These are phyloP conservation scores for Rhodotorula sp. DNA, from an alignment of 1,284 basidiomycete species.

Conservation along the genomic window DNA sequence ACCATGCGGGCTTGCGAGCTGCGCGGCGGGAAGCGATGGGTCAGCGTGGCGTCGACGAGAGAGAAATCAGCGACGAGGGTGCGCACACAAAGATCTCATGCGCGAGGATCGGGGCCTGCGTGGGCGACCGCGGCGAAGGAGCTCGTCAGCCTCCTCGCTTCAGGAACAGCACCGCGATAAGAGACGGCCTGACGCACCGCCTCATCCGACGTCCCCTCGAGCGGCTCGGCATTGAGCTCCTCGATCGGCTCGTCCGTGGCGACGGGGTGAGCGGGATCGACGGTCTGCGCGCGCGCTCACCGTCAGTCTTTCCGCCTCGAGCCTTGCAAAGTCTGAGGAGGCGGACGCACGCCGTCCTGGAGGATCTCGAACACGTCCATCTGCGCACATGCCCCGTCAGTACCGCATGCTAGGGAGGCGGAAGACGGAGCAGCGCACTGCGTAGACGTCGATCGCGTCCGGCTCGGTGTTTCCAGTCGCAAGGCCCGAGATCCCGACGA, in stretches of 20 bases:
- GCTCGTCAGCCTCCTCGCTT: background rate
- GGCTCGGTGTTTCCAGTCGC: constrained; percentile 47
- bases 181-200: constrained; percentile 12
- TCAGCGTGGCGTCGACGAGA: too few relatives aligned
- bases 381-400: background rate
- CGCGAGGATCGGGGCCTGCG: constrained; percentile 28
- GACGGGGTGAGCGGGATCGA: background rate
- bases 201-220: constrained; percentile 40
- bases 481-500: constrained; percentile 46
- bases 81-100: constrained; percentile 40
- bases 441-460: constrained; percentile 48
- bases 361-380: constrained; percentile 42
- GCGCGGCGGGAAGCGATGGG: background rate
- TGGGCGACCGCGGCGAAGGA: background rate
- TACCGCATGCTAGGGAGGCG: background rate
- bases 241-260: constrained; percentile 28
- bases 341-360: constrained; percentile 2
- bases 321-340: background rate
- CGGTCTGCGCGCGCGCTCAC: background rate
- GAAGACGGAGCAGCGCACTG: constrained; percentile 17
- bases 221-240: background rate
- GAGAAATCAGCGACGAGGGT: background rate
- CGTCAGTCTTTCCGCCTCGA: background rate
- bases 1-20: constrained; percentile 44
- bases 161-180: background rate